Conservation (phyloP, 371 early-diverging fungal genomes). For the Haplosporangium sp. region DNA sequence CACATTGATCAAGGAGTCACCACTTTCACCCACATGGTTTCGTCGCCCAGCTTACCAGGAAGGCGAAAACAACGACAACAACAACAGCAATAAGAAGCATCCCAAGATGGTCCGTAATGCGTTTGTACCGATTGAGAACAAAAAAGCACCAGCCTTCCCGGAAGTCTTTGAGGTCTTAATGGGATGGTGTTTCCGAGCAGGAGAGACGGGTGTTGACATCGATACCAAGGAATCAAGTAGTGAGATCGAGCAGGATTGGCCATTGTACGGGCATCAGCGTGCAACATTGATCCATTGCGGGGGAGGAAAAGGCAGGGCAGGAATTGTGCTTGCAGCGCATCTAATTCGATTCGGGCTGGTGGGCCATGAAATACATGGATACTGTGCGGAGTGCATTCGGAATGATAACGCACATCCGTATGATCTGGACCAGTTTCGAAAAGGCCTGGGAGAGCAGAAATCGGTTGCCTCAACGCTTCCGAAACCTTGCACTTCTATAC, state of each 20-base stretch:
- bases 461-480: conserved; percentile 29
- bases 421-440: conserved; percentile 41
- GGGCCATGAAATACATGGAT: conserved; percentile 43
- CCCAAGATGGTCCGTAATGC: conserved; percentile 41
- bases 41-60: conserved; percentile 13
- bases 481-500: conserved; percentile 9
- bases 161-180: conserved; percentile 49
- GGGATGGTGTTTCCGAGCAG: conserved; percentile 49
- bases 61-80: no score
- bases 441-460: conserved; percentile 27
- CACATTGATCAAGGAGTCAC: conserved; percentile 62
- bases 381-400: conserved; percentile 33
- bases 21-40: conserved; percentile 61
- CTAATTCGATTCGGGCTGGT: conserved; percentile 57
- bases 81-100: neutral
- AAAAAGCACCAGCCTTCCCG: conserved; percentile 47
- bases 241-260: no score
- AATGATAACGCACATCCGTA: conserved; percentile 30
- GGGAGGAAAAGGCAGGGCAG: conserved; percentile 65
- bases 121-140: conserved; percentile 51
- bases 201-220: neutral
- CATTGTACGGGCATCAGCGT: conserved; percentile 28
- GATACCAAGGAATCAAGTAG: no score
- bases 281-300: conserved; percentile 63
- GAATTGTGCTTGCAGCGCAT: conserved; percentile 59